Evolutionary conservation across 768 basidiomycete genomes (phyloP).

Genomic region (Lyophyllum semitale): DNA sequence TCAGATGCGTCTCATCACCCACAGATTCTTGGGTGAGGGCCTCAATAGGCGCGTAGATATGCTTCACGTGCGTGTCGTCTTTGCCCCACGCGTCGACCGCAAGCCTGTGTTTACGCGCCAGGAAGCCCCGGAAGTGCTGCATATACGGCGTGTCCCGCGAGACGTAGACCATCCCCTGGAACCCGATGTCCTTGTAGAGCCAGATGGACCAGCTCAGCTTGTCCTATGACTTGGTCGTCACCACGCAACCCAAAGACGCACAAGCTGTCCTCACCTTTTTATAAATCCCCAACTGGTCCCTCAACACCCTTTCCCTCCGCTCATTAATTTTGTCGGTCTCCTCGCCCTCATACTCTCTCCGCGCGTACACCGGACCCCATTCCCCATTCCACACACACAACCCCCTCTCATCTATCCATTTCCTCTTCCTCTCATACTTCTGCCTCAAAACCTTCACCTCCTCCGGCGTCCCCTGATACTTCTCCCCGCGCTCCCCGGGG

Average conservation of each 20-base stretch:
- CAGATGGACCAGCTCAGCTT: slow-evolving; percentile 82
- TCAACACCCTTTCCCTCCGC: slow-evolving; percentile 60
- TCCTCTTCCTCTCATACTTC: slow-evolving; percentile 71
- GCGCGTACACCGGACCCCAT: slow-evolving; percentile 84
- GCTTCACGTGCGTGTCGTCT: slow-evolving; percentile 54
- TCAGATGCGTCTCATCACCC: slow-evolving; percentile 37
- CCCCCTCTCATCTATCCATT: slow-evolving; percentile 72
- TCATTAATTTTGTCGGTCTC: slow-evolving; percentile 67
- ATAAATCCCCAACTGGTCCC: slow-evolving; percentile 76
- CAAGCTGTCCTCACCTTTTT: slow-evolving; percentile 59
- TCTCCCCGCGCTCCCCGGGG: slow-evolving; percentile 52
- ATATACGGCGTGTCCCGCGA: slow-evolving; percentile 70
- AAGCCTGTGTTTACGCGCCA: slow-evolving; percentile 76
- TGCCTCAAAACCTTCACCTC: slow-evolving; percentile 51
- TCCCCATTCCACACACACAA: slow-evolving; percentile 81
- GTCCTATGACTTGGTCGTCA: slow-evolving; percentile 67
- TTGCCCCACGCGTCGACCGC: slow-evolving; percentile 83
- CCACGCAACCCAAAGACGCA: slow-evolving; percentile 67
- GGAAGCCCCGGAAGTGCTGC: slow-evolving; percentile 64
- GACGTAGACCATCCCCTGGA: slow-evolving; percentile 82
- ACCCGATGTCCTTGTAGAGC: slow-evolving; percentile 86
- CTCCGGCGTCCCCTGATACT: slow-evolving; percentile 52
- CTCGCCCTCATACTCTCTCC: slow-evolving; percentile 57
- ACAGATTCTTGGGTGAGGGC: slow-evolving; percentile 58
- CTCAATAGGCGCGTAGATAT: slow-evolving; percentile 65